Percentiles rank a stretch among this genome's conserved stretches.
Evolutionary conservation across 139 green algal genomes (phyloP).

Genomic region (Picochlorum sp.): DNA sequence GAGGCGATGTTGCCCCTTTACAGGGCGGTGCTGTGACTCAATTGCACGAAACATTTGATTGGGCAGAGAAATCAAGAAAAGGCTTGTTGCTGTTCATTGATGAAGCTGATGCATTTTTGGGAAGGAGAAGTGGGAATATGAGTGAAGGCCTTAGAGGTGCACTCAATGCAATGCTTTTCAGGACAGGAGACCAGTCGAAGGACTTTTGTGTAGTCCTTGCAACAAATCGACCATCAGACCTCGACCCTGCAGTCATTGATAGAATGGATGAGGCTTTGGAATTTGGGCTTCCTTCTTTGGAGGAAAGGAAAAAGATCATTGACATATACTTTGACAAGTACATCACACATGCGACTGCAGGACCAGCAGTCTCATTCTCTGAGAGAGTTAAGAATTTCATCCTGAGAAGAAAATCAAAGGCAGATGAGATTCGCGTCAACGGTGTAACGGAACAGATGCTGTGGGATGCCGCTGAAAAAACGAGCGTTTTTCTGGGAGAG

Average conservation of each 20-base stretch:
- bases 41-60: constrained; percentile 98
- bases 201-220: constrained; percentile 70
- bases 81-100: constrained; percentile 96
- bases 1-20: constrained; percentile 91
- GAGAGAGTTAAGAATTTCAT: constrained; percentile 7
- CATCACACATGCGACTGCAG: constrained; percentile 53
- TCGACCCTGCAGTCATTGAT: constrained; percentile 90
- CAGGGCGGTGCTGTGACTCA: constrained; percentile 81
- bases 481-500: constrained; percentile 85
- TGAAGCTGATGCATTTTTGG: constrained; percentile 95
- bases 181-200: constrained; percentile 55
- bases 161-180: constrained; percentile 89
- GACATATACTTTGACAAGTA: constrained; percentile 86
- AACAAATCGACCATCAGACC: constrained; percentile 85
- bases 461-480: constrained; percentile 58
- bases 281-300: constrained; percentile 66
- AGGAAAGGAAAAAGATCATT: constrained; percentile 67
- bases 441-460: constrained; percentile 32
- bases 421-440: constrained; percentile 51
- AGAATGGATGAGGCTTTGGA: constrained; percentile 93
- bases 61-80: constrained; percentile 66
- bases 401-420: constrained; percentile 5
- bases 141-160: constrained; percentile 82
- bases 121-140: constrained; percentile 67
- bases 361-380: constrained; percentile 35